These are phyloP conservation scores for Aquilaria agallochum DNA, from an alignment of 441 rosid species.

Conservation along the genomic window DNA sequence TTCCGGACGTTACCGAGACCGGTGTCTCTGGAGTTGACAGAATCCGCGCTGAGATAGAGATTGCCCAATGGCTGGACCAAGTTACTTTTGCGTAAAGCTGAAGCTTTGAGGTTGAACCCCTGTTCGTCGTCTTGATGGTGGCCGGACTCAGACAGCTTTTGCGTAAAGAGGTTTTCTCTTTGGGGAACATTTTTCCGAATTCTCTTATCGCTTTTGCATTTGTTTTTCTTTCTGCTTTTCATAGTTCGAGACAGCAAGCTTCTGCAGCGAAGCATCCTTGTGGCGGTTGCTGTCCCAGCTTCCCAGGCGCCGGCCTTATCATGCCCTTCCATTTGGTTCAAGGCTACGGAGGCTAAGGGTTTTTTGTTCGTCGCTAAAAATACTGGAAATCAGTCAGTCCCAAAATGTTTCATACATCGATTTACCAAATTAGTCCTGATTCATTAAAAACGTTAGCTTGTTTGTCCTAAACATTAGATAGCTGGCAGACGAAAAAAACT, in stretches of 20 bases:
- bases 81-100: conserved; percentile 49
- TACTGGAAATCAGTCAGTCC: neutral
- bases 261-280: conserved; percentile 39
- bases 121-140: conserved; percentile 36
- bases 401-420: neutral
- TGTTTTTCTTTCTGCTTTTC: conserved; percentile 23
- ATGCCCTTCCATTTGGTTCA: no score
- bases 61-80: conserved; percentile 95
- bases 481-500: no score
- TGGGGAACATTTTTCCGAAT: conserved; percentile 10
- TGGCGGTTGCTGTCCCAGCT: neutral
- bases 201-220: conserved; percentile 22
- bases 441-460: no score
- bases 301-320: no score
- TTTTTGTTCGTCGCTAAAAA: no score
- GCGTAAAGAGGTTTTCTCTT: conserved; percentile 16
- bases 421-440: no score
- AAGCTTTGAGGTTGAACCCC: conserved; percentile 65
- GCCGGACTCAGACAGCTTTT: conserved; percentile 17
- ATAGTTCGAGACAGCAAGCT: conserved; percentile 28
- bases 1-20: conserved; percentile 77
- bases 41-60: conserved; percentile 50
- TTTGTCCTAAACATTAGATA: no score
- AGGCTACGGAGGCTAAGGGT: no score
- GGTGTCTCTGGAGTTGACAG: conserved; percentile 63